Conservation (phyloP, 2,329 filamentous ascomycete species). For the Iodosphaeria phyllophila region DNA sequence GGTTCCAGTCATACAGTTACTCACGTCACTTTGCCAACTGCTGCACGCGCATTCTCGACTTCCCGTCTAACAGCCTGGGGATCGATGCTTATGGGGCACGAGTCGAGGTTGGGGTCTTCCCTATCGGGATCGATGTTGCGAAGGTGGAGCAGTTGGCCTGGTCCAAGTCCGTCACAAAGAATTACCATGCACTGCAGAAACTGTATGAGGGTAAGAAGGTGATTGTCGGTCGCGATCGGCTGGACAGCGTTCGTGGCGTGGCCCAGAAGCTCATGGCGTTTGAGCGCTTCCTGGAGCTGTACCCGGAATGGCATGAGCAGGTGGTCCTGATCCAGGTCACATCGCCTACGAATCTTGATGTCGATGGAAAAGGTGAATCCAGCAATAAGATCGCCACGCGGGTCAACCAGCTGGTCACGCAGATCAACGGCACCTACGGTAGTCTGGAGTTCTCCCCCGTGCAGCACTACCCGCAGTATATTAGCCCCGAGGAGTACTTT, state of each 20-base stretch:
- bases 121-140: constrained; percentile 82
- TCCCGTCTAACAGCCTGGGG: constrained; percentile 67
- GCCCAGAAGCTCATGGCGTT: constrained; percentile 94
- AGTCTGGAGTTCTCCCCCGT: constrained; percentile 80
- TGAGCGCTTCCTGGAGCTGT: constrained; percentile 75
- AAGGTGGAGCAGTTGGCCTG: constrained; percentile 62
- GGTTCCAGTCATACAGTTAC: constrained; percentile 91
- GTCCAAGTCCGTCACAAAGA: constrained; percentile 47
- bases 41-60: constrained; percentile 80
- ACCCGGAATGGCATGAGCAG: constrained; percentile 80
- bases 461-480: constrained; percentile 86
- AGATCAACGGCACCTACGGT: constrained; percentile 81
- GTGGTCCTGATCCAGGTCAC: constrained; percentile 93
- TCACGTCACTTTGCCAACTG: constrained; percentile 88
- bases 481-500: constrained; percentile 81
- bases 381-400: constrained; percentile 72
- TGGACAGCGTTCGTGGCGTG: constrained; percentile 83
- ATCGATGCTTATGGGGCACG: constrained; percentile 80
- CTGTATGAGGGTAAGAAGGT: constrained; percentile 83
- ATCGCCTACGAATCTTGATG: constrained; percentile 65
- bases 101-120: constrained; percentile 82
- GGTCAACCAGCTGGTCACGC: constrained; percentile 76
- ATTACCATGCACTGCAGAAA: constrained; percentile 53
- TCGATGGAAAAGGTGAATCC: constrained; percentile 55
- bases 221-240: constrained; percentile 83